Evolutionary conservation across 176 grass and related monocot genomes (phyloP), one percentile per base, ranked within the genome.

Genomic region (sorghum (Sorghum bicolor)): DNA sequence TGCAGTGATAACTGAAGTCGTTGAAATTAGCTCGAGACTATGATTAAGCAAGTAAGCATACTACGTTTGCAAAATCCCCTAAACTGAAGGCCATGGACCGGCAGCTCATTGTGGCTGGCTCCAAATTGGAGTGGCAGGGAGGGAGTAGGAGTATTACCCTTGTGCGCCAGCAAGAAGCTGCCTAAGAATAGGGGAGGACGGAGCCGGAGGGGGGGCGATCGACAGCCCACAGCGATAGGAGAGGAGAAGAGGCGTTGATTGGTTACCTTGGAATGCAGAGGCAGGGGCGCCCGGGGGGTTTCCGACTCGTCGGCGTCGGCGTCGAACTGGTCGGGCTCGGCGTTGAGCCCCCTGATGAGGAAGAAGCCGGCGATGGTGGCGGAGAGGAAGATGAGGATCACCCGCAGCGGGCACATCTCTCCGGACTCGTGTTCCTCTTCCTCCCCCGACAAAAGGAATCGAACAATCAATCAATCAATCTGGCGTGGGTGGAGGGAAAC

Each of bases 331-430:
- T 89, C 91, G 0, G 89, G 83, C 10, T 94, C 89, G 52, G 91
- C 80, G 15, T 89, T 85, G 78, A 99, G 70, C 8, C 82, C 73
- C 44, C 93, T 63, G 79, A 99, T 77, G 81, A 99, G 73, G 87
- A 99, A 96, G 88, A 99, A 99, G 8, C 97, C 93, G 67, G 96
- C 96, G 87, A 99, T 47, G 40, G 96, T 96, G 68, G 96, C 96
- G 29, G 96, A 96, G 39, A 99, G 91, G 78, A 99, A 99, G 75
- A 99, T 96, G 86, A 99, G 83, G 25, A 99, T 84, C 11, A 99
- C 87, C 75, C 96, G 68, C 66, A 99, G 83, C 10, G 96, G 93
- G 73, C 97, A 99, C 97, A 96, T 99, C 33, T 67, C 47, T 22
- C 44, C 0, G 10, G 19, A 2, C 15, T 2, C 10, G 25, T 3